Evolutionary conservation across 495 filamentous ascomycete genomes (phyloP), one percentile per base, ranked within the genome.

Genomic region (Lindgomyces ingoldianus): DNA sequence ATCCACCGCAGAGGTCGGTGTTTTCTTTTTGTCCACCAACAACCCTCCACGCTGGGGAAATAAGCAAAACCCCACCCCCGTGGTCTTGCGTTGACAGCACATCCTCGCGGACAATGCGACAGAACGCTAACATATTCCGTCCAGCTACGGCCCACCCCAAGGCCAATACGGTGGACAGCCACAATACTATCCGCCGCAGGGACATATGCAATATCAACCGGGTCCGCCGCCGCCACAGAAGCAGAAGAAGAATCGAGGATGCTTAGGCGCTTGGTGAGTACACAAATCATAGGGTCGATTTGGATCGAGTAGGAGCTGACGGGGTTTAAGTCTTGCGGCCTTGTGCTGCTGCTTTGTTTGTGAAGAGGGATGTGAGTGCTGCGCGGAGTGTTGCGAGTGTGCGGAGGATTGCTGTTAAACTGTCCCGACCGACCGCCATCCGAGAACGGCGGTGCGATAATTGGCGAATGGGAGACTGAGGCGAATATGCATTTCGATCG

Each of bases 271-370:
- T 29, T 89, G 82, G 83, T 85, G 72, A 76, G 81, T 42, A 1
- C 41, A 21, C 9, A 33, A 14, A 18, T 0, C 11, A 36, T 4
- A 29, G 39, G 12, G 39, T 16, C 33, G 12, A 45, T 53, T 11
- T 42, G 22, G 14, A 3, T 30, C 18, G 19, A 45, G 29, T 44
- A 41, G 19, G 49, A 18, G 45, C 60, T 64, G 21, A 60, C 18
- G 8, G 6, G 25, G 30, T 4, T 29, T 33, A 29, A 71, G 89
- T 75, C 73, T 92, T 26, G 87, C 87, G 14, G 81, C 82, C 24
- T 75, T 91, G 46, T 91, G 88, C 80, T 92, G 89, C 71, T 91
- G 88, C 70, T 91, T 87, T 75, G 82, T 91, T 22, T 89, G 87
- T 67, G 88, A 91, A 70, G 85, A 91, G 76, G 83, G 87, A 47